Base-by-base conservation (phyloP, 2,329 filamentous ascomycete species). In the Cladobotryum mycophilum region DNA sequence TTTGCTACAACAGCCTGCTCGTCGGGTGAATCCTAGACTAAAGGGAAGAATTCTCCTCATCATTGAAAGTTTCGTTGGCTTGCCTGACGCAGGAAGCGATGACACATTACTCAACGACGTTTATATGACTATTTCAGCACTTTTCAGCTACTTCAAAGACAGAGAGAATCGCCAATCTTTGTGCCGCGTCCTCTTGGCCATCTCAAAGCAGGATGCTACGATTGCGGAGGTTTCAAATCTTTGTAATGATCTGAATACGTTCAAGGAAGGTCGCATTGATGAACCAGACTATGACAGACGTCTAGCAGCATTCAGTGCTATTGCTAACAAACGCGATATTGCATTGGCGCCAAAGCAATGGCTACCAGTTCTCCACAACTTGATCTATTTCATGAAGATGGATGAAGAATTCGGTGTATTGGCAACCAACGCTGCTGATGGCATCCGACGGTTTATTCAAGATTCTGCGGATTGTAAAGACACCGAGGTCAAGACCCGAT, bases 81-180 rank as follows among this genome's bases (percentile, higher is more conserved):
- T 87, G 2, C 76, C 86, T 45, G 61, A 68, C 5, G 74, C 64
- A 2, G 57, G 57, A 13, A 61, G 68, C 47, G 64, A 69, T 34
- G 57, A 77, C 20, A 44, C 46, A 11, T 70, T 92, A 14, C 81
- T 81, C 45, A 70, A 77, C 41, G 76, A 79, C 35, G 80, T 95
- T 1, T 95, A 87, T 64, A 75, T 81, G 42, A 88, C 88, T 0
- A 70, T 93, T 9, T 85, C 88, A 4, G 84, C 88, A 0, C 78
- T 97, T 34, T 97, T 96, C 64, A 88, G 89, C 49, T 96, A 91
- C 64, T 92, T 97, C 72, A 88, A 84, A 59, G 91, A 97, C 65
- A 79, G 84, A 41, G 72, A 81, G 41, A 95, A 89, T 62, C 80
- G 93, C 49, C 76, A 84, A 55, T 76, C 88, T 1, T 71, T 97